These are phyloP conservation scores for Diaporthe eres DNA, from an alignment of 2,329 filamentous ascomycete genomes.

Conservation along the genomic window DNA sequence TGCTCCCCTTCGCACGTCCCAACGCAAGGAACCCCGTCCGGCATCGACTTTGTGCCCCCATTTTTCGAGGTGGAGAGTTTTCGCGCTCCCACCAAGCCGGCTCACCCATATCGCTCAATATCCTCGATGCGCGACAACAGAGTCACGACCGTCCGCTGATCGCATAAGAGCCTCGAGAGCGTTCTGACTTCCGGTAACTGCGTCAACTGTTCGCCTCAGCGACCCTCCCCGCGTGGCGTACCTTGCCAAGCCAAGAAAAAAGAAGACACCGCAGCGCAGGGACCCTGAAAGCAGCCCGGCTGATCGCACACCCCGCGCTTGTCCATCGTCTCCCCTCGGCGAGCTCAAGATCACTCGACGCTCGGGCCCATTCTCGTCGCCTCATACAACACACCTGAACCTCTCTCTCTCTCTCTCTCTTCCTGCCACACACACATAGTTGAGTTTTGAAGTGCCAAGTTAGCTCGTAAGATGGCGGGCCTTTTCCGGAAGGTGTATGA, in stretches of 20 bases:
- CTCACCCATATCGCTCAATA: constrained; percentile 45
- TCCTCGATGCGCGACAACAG: constrained; percentile 42
- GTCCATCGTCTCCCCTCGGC: constrained; percentile 47
- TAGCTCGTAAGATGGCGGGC: constrained; percentile 80
- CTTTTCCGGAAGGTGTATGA: constrained; percentile 97
- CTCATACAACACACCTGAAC: constrained; percentile 36
- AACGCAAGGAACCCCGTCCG: constrained; percentile 47
- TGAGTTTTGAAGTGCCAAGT: constrained; percentile 23
- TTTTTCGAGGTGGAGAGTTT: constrained; percentile 52
- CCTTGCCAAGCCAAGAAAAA: constrained; percentile 42
- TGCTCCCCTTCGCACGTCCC: constrained; percentile 39
- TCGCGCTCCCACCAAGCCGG: constrained; percentile 47
- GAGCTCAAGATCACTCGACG: constrained; percentile 44
- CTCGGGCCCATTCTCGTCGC: constrained; percentile 27
- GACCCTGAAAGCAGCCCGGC: constrained; percentile 57
- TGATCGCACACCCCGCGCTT: constrained; percentile 49
- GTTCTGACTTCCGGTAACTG: constrained; percentile 36
- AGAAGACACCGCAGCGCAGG: constrained; percentile 52
- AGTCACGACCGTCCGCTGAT: constrained; percentile 39
- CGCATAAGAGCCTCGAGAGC: constrained; percentile 40
- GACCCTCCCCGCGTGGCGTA: constrained; percentile 29
- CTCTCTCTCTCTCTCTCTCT: constrained; percentile 24
- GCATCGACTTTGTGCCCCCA: constrained; percentile 51
- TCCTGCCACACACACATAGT: neutral
- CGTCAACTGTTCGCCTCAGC: constrained; percentile 38